phyloP scores from a whole-genome alignment of 495 filamentous ascomycete species.

The Parathielavia hyrcaniae region DNA sequence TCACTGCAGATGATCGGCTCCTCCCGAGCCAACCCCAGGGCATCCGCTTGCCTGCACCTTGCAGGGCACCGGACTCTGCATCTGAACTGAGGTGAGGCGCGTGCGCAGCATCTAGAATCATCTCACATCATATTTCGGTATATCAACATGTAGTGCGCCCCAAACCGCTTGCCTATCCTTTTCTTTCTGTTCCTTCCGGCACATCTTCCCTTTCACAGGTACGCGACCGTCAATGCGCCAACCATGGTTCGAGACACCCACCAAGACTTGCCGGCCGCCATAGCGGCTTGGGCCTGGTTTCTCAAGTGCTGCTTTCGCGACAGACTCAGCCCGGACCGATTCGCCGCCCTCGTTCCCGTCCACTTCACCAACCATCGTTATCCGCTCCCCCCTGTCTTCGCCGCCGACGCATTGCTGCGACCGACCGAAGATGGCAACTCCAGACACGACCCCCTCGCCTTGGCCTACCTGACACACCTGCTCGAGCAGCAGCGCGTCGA shows the following conservation, averaged over 20 bases:
- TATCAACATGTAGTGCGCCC: not conserved
- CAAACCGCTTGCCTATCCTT: not conserved
- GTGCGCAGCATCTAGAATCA: too few species aligned
- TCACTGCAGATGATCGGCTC: too few species aligned
- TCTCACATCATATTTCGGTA: too few species aligned
- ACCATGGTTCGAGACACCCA: slow-evolving; percentile 18
- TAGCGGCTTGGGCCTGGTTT: slow-evolving; percentile 45
- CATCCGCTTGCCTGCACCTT: too few species aligned
- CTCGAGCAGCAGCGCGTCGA: slow-evolving; percentile 50
- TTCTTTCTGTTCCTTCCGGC: not conserved
- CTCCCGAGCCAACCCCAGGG: too few species aligned
- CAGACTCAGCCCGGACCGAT: slow-evolving; percentile 44
- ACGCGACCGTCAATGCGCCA: slow-evolving; percentile 2
- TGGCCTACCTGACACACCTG: slow-evolving; percentile 58
- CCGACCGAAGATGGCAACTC: slow-evolving; percentile 42
- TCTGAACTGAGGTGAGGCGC: not conserved
- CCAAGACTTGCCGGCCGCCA: slow-evolving; percentile 18
- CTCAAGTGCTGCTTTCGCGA: slow-evolving; percentile 39
- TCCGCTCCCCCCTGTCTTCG: slow-evolving; percentile 40
- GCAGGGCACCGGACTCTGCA: too few species aligned
- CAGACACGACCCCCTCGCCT: slow-evolving; percentile 58
- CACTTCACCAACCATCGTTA: slow-evolving; percentile 33
- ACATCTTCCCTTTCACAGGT: not conserved
- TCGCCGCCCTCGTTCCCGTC: slow-evolving; percentile 39
- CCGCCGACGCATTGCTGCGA: slow-evolving; percentile 56